Evolutionary conservation across 1,139 yeast species (phyloP), one percentile per base, ranked within the genome.

Genomic region (Geotrichum macrosporum): DNA sequence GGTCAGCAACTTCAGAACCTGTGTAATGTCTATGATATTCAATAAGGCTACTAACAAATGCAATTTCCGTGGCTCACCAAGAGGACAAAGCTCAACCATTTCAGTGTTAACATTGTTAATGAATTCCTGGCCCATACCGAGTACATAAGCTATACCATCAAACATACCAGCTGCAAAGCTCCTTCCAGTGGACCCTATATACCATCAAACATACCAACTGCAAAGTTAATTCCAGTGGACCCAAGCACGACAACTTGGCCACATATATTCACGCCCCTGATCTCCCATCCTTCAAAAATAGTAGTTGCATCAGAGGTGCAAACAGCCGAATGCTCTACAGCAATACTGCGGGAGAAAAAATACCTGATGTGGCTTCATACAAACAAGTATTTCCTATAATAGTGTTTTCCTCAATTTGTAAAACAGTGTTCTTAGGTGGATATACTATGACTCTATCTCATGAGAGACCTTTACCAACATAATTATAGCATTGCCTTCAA

Each of bases 161-260:
- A 96, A 88, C 85, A 94, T 92, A 74, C 98, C 98, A 47, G 97
- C 95, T 37, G 96, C 97, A 67, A 92, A 92, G 72, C 88, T 84
- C 57, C 97, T 81, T 52, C 96, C 96, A 61, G 95, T 85, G 48
- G 81, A 71, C n/a, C n/a, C n/a, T n/a, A n/a, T n/a, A n/a, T n/a
- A n/a, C n/a, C n/a, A n/a, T n/a, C n/a, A n/a, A n/a, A n/a, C n/a
- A n/a, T n/a, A n/a, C n/a, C n/a, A n/a, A n/a, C n/a, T n/a, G n/a
- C n/a, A n/a, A n/a, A n/a, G n/a, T n/a, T n/a, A n/a, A n/a, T n/a
- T n/a, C n/a, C n/a, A n/a, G n/a, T n/a, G n/a, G n/a, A n/a, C 43
- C 97, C 96, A 58, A 92, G 76, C 46, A 92, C 86, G 64, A 92
- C 85, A 53, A 92, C 95, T 61, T 97, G 81, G 66, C 98, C 97